A percentile compares a stretch with the other conserved stretches of the same genome.
Evolutionary conservation across 2,329 filamentous ascomycete genomes (phyloP).

Genomic region (Fusarium papillatum): DNA sequence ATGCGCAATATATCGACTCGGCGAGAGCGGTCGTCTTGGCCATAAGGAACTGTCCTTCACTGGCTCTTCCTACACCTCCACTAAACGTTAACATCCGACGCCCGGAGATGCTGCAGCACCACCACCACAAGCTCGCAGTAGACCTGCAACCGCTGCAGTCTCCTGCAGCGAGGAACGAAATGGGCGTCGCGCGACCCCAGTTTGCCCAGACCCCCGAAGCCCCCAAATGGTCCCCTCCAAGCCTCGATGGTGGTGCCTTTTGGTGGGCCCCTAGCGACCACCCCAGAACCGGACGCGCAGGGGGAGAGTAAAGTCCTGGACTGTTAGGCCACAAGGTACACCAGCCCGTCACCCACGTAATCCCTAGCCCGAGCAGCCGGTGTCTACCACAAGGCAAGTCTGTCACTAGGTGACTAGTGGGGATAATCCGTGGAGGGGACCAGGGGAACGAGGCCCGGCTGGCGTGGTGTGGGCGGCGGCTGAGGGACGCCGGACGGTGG

Average conservation of each 20-base stretch:
- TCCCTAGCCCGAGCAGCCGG: slow-evolving; percentile 10
- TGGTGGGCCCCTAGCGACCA: slow-evolving; percentile 24
- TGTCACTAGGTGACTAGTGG: slow-evolving; percentile 6
- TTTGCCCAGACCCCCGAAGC: slow-evolving; percentile 40
- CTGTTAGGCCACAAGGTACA: slow-evolving; percentile 17
- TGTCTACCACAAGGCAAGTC: not conserved
- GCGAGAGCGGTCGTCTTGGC: slow-evolving; percentile 1
- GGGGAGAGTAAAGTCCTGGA: not conserved
- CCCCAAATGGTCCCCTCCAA: slow-evolving; percentile 32
- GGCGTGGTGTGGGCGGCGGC: slow-evolving; percentile 40
- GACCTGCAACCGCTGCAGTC: slow-evolving; percentile 26
- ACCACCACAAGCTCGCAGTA: slow-evolving; percentile 14
- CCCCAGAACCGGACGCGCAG: slow-evolving; percentile 14
- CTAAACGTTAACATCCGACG: slow-evolving; percentile 18
- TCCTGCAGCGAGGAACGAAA: slow-evolving; percentile 38
- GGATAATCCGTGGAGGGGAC: slow-evolving; percentile 28
- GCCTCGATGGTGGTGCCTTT: slow-evolving; percentile 25
- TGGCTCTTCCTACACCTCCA: slow-evolving; percentile 10
- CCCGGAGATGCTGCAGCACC: slow-evolving; percentile 35
- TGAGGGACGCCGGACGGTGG: slow-evolving; percentile 41
- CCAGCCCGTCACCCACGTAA: not conserved
- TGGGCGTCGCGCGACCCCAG: slow-evolving; percentile 42
- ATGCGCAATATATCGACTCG: slow-evolving; percentile 3
- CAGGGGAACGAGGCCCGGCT: slow-evolving; percentile 18
- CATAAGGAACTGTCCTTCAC: not conserved